A percentile compares a stretch with the other conserved stretches of the same genome.
These are phyloP conservation scores for Collybia mongolica DNA, from an alignment of 768 basidiomycete species.

Conservation along the genomic window DNA sequence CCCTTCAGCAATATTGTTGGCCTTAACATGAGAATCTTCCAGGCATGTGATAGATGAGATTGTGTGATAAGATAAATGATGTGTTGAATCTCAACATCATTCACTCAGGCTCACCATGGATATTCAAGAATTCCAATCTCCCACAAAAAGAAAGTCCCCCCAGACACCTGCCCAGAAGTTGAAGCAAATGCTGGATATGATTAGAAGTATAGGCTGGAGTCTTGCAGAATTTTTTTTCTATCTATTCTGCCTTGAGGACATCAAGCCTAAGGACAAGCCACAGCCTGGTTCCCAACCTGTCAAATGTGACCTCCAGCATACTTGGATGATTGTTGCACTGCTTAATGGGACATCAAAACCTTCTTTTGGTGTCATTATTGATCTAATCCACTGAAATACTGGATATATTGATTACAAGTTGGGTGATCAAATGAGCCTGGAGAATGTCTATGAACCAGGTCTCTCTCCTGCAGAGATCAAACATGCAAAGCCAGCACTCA, in stretches of 20 bases:
- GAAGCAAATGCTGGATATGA: not conserved
- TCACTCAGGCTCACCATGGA: not conserved
- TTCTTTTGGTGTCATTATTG: conserved; percentile 8
- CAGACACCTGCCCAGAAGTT: conserved; percentile 1
- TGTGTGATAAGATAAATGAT: not conserved
- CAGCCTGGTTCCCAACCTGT: not conserved
- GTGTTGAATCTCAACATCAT: not conserved
- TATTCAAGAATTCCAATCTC: not conserved
- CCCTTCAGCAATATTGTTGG: not conserved
- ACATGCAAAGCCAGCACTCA: conserved; percentile 12
- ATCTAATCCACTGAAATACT: conserved; percentile 8
- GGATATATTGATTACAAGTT: not conserved
- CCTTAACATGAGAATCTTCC: not conserved
- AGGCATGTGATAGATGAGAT: not conserved
- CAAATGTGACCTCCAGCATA: conserved; percentile 1
- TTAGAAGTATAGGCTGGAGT: not conserved
- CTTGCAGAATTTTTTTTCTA: conserved; percentile 2
- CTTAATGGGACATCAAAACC: conserved; percentile 13
- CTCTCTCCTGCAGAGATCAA: not conserved
- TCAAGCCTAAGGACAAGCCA: too few species aligned
- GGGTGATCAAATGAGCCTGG: conserved; percentile 3
- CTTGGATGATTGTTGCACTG: not conserved
- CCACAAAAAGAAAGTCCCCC: not conserved
- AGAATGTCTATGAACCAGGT: not conserved
- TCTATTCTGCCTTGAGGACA: not conserved